phyloP scores from a whole-genome alignment of 768 basidiomycete species.

The Plicaturopsis crispa region DNA sequence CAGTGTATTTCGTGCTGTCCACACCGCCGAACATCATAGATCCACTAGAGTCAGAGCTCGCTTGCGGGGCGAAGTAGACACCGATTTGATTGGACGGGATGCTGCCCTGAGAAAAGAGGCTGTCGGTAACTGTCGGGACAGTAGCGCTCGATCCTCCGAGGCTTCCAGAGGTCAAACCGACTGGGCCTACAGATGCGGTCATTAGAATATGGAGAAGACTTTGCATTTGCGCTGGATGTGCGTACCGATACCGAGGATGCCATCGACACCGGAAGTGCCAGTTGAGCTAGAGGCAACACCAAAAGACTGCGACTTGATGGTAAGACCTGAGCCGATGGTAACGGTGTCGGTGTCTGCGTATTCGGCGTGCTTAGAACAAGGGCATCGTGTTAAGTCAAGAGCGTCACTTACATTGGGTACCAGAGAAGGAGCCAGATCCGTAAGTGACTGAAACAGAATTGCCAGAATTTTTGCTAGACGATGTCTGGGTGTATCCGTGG shows the following conservation, averaged over 20 bases:
- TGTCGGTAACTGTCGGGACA: conserved; percentile 28
- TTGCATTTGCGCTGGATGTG: too few species aligned
- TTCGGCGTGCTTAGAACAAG: too few species aligned
- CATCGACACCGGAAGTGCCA: too few species aligned
- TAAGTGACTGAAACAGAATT: conserved; percentile 35
- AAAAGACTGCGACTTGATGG: conserved; percentile 39
- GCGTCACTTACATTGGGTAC: conserved; percentile 20
- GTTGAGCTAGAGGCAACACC: too few species aligned
- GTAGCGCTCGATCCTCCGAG: conserved; percentile 3
- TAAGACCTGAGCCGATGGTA: conserved; percentile 22
- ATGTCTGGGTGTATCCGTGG: conserved; percentile 14
- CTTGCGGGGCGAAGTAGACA: conserved; percentile 26
- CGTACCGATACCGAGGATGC: too few species aligned
- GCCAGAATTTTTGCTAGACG: conserved; percentile 13
- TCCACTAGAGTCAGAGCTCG: too few species aligned
- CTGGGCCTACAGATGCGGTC: conserved; percentile 28
- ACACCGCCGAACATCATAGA: too few species aligned
- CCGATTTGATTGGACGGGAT: conserved; percentile 21
- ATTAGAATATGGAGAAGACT: too few species aligned
- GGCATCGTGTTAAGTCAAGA: too few species aligned
- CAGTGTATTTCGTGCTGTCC: too few species aligned
- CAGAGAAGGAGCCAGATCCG: conserved; percentile 56
- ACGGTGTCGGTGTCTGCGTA: conserved; percentile 21
- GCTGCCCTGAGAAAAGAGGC: conserved; percentile 19
- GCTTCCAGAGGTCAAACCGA: conserved; percentile 20